Evolutionary conservation across 1,139 yeast genomes (phyloP), one percentile per base, ranked within the genome.

Genomic region (Pichia sp.): DNA sequence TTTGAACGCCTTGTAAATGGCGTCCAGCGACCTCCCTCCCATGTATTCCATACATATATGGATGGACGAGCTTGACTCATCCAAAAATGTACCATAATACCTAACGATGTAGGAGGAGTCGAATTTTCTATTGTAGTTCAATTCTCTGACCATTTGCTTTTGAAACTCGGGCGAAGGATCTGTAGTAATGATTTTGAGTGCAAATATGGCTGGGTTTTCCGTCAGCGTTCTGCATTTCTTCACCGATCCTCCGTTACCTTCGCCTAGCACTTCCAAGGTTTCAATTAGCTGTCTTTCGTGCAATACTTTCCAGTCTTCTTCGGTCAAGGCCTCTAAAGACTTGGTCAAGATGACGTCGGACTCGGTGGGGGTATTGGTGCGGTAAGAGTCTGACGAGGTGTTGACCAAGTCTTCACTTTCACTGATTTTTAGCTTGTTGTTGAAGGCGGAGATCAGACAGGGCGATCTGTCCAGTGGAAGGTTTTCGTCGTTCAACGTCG

Each of bases 1-100:
- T 56, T 77, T 74, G 52, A 84, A 80, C 51, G 75, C 76, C 61
- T 87, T 86, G 72, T 92, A 90, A n/a, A 92, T 84, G 1, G 97
- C 90, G 66, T 93, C 97, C 55, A 93, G 72, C 3, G 97, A 88
- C 48, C 83, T 81, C 1, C 97, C 98, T 32, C 92, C 97, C 90
- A 96, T 93, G 69, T 81, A 93, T 69, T 93, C 99, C 98, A 93
- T 93, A 47, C 97, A 92, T 40, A 93, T 93, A 64, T 80, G 82
- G 48, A 93, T 90, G 67, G 89, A 82, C 40, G 90, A 88, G 59
- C 80, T 82, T 57, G 81, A 80, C 63, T 85, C 90, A 61, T 87
- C 83, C 62, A 89, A 75, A 67, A 89, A 93, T 57, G 97, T 90
- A 3, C 99, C 98, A 67, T 89, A 93, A 70, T 93, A 93, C 67